phyloP scores from a whole-genome alignment of 2,329 filamentous ascomycete species.

The Ascochyta lentis region DNA sequence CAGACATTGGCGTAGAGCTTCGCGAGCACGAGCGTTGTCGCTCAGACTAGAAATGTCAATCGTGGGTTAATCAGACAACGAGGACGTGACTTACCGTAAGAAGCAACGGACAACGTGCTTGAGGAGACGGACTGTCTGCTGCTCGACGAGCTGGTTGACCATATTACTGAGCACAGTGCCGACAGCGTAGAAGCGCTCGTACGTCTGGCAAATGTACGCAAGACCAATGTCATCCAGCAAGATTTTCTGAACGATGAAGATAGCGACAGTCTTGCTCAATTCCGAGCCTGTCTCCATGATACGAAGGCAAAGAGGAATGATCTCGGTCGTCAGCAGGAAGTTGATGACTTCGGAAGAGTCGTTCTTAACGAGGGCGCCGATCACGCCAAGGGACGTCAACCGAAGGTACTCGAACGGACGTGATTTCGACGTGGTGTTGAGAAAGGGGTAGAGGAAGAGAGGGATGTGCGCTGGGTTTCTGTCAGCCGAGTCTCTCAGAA shows the following conservation, averaged over 20 bases:
- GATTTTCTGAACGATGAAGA: slow-evolving; percentile 99
- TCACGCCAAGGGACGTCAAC: slow-evolving; percentile 93
- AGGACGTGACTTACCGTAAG: slow-evolving; percentile 70
- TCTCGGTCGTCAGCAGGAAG: slow-evolving; percentile 97
- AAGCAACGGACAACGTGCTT: slow-evolving; percentile 99
- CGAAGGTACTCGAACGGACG: slow-evolving; percentile 97
- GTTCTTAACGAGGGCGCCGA: slow-evolving; percentile 97
- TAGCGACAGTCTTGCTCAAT: slow-evolving; percentile 97
- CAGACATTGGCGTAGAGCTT: slow-evolving; percentile 93
- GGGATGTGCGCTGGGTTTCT: slow-evolving; percentile 81
- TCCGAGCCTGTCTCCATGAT: slow-evolving; percentile 99
- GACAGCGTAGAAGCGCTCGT: slow-evolving; percentile 97
- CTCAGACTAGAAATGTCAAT: slow-evolving; percentile 70
- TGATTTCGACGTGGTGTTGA: slow-evolving; percentile 98
- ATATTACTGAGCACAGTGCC: slow-evolving; percentile 98
- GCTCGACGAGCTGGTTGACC: slow-evolving; percentile 96
- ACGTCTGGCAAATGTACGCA: slow-evolving; percentile 98
- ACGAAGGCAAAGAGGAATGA: slow-evolving; percentile 93
- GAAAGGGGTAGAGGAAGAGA: slow-evolving; percentile 95
- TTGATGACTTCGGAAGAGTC: slow-evolving; percentile 99
- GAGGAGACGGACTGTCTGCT: slow-evolving; percentile 91
- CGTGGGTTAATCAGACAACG: neutral
- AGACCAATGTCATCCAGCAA: slow-evolving; percentile 94
- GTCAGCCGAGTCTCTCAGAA: slow-evolving; percentile 21
- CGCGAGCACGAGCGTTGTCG: slow-evolving; percentile 93